Evolutionary conservation across 257 asterid species (phyloP), one percentile per base, ranked within the genome.

Genomic region (Jasminum sambac): DNA sequence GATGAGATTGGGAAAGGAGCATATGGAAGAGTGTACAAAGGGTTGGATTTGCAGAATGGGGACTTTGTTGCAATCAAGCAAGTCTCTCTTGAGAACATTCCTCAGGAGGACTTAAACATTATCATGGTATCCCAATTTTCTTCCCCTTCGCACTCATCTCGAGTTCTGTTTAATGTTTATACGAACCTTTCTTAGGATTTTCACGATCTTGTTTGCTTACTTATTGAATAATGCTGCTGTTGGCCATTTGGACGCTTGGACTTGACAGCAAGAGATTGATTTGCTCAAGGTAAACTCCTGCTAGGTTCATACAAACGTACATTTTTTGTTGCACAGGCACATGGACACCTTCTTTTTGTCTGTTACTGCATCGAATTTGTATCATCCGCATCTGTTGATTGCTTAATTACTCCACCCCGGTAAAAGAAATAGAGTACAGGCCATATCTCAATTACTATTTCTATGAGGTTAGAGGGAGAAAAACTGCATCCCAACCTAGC

Each of bases 1-100:
- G 99, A 94, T 81, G 99, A 94, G 82, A 94, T 94, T 63, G 99
- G 99, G 36, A 94, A 94, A 86, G 99, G 99, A 65, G 99, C 99
- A 23, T 91, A 91, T 74, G 99, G 99, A 69, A 90, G 96, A 81
- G 99, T 94, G 61, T 94, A 94, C 85, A 94, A 94, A 84, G 99
- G 96, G 62, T 75, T 94, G 89, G 99, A 94, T 85, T 85, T 91
- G 86, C 96, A 91, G 76, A 91, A 91, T 83, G 99, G 97, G 57
- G 99, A 91, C 76, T 94, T 94, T 81, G 99, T 94, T 59, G 99
- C 97, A 48, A 91, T 94, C 76, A 94, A 94, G 85, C 97, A 94
- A 80, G 99, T 94, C 60, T 94, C 99, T 41, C 87, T 94, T 64
- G 91, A 89, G 84, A 94, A 94, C 81, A 91, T 94, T 77, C 96